phyloP scores from a whole-genome alignment of 1,284 basidiomycete species.

The Ceratobasidium papillatum region DNA sequence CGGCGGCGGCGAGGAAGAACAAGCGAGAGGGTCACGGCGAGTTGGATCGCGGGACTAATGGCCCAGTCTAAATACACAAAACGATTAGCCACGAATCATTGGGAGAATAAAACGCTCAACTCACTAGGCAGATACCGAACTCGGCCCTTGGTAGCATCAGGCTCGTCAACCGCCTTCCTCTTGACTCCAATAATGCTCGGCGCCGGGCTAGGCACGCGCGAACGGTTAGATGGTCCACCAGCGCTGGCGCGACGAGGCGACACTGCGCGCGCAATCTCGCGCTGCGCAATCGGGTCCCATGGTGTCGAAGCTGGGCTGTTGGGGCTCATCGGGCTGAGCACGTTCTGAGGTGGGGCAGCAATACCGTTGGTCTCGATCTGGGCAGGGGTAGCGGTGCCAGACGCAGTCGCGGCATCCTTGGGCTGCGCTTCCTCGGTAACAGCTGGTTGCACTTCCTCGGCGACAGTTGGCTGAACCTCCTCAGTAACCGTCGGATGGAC shows the following conservation, averaged over 20 bases:
- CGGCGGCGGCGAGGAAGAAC: constrained; percentile 36
- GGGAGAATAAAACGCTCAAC: not conserved
- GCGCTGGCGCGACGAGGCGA: constrained; percentile 25
- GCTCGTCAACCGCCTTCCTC: constrained; percentile 37
- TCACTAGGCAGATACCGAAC: constrained; percentile 36
- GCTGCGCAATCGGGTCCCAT: constrained; percentile 18
- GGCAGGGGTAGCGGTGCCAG: not conserved
- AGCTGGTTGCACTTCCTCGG: constrained; percentile 10
- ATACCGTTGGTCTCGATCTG: constrained; percentile 1
- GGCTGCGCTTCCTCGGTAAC: not conserved
- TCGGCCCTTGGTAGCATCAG: constrained; percentile 12
- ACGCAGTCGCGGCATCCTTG: not conserved
- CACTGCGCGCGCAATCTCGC: constrained; percentile 36
- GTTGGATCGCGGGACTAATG: constrained; percentile 36
- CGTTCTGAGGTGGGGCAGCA: not conserved
- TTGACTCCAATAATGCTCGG: constrained; percentile 39
- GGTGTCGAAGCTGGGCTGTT: constrained; percentile 37
- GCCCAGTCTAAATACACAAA: constrained; percentile 26
- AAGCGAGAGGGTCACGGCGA: constrained; percentile 30
- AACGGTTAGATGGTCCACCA: constrained; percentile 26
- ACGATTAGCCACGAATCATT: not conserved
- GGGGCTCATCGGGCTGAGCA: constrained; percentile 35
- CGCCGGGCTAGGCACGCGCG: constrained; percentile 26
- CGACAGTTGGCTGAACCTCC: not conserved
- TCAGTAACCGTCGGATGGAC: not conserved